A percentile compares a stretch with the other conserved stretches of the same genome.
Conservation (phyloP, 495 filamentous ascomycete genomes). For the Penicillium diatomitis region DNA sequence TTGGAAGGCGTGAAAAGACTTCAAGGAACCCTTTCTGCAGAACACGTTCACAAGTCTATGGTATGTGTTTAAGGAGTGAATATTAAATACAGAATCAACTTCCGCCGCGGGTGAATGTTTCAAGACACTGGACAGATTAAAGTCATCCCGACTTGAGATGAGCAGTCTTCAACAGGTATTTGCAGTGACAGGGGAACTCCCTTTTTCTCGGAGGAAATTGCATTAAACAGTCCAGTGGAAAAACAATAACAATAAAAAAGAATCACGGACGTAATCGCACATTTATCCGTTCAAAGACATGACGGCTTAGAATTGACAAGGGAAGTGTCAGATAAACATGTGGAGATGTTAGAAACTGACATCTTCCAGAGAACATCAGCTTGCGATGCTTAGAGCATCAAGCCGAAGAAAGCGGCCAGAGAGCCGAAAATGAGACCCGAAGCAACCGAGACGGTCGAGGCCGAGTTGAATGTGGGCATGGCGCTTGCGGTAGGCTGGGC, state of each 20-base stretch:
- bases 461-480: slow-evolving; percentile 14
- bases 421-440: slow-evolving; percentile 12
- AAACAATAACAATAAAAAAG: not conserved
- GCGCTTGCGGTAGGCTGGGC: slow-evolving; percentile 1
- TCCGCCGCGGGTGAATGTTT: not conserved
- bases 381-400: slow-evolving; percentile 9
- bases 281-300: not conserved
- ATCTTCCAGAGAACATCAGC: not conserved
- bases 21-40: not conserved
- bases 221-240: not conserved
- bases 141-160: too few relatives aligned
- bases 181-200: too few relatives aligned
- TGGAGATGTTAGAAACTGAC: not conserved
- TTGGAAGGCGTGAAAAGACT: too few relatives aligned
- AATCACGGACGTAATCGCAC: not conserved
- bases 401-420: slow-evolving; percentile 10
- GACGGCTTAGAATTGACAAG: too few relatives aligned
- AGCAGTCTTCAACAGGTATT: too few relatives aligned
- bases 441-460: slow-evolving; percentile 9
- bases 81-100: slow-evolving; percentile 10
- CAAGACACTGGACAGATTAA: too few relatives aligned
- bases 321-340: too few relatives aligned
- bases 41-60: slow-evolving; percentile 4
- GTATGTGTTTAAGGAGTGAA: slow-evolving; percentile 7
- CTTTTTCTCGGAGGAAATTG: too few relatives aligned